Evolutionary conservation across 345 rosid species (phyloP), one percentile per base, ranked within the genome.

Genomic region (Moricandia arvensis): DNA sequence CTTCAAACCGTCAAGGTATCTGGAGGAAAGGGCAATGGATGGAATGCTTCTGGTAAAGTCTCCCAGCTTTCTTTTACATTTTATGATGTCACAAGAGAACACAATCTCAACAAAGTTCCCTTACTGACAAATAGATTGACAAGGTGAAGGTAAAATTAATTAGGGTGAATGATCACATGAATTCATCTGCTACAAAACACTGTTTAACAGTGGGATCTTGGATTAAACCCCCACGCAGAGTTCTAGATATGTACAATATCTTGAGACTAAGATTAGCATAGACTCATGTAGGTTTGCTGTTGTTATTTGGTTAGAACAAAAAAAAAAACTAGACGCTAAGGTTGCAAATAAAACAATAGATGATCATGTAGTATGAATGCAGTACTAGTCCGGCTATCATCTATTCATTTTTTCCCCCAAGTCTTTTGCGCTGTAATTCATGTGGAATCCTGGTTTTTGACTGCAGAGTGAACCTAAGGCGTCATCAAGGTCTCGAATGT

Each of bases 11-110:
- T 89, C 97, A 6, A 89, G 82, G 76, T 90, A 83, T 77, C 77
- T 95, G 82, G 97, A 91, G 84, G 97, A 89, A 78, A 88, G 97
- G 75, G 97, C 97, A 61, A 72, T 68, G 17, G 86, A 75, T 55
- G 90, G 96, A 85, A 69, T 87, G 12, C 87, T 63, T 15, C 72
- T 95, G 96, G 99, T 92, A 84, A 86, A 83, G 69, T 27, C 30
- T 30, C 15, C 59, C 15, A 59, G 34, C 70, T 61, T 73, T 59
- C 29, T 41, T 59, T 66, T 35, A 47, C 16, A 16, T 66, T 38
- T 38, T 45, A 37, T 35, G 57, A 51, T 59, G 17, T 34, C 49
- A 51, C 63, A 16, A 67, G 68, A 68, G 18, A 12, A 47, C 43
- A 30, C 18, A 59, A 37, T 59, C 37, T 59, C 54, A 59, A 74